These are phyloP conservation scores for Maudiozyma humilis DNA, from an alignment of 1,139 yeast species.

Conservation along the genomic window DNA sequence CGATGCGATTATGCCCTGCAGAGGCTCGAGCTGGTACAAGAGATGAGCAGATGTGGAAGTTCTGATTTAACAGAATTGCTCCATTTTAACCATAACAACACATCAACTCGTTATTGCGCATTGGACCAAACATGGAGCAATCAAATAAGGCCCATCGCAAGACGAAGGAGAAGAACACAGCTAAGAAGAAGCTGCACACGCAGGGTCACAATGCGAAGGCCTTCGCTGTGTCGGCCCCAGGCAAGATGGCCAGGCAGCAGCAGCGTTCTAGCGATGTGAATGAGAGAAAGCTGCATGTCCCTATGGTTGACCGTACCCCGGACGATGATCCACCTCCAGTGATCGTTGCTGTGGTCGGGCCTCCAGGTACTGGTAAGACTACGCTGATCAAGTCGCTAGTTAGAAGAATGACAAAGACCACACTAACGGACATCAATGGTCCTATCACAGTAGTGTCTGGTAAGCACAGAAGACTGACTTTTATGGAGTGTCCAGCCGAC, in stretches of 20 bases:
- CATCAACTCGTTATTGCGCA: background rate
- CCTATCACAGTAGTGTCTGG: conserved; percentile 98
- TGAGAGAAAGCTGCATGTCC: conserved; percentile 86
- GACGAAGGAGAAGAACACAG: conserved; percentile 49
- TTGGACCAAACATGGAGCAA: conserved; percentile 34
- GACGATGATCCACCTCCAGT: conserved; percentile 98
- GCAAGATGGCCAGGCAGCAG: conserved; percentile 78
- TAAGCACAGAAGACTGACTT: conserved; percentile 84
- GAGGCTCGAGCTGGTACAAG: too few relatives aligned
- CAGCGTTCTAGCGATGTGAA: conserved; percentile 76
- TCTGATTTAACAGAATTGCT: too few relatives aligned
- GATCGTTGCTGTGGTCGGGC: conserved; percentile 94
- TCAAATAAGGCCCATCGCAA: conserved; percentile 54
- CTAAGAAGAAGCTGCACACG: conserved; percentile 80
- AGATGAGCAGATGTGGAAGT: too few relatives aligned
- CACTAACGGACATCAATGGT: conserved; percentile 79
- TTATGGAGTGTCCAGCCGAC: conserved; percentile 78
- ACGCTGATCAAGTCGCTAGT: conserved; percentile 86
- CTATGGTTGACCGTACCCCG: conserved; percentile 95
- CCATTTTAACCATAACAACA: background rate
- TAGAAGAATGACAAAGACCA: conserved; percentile 80
- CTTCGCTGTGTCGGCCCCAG: conserved; percentile 87
- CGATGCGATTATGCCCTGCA: background rate
- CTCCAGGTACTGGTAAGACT: conserved; percentile 97
- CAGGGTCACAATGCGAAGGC: conserved; percentile 93